Conservation (phyloP, 495 filamentous ascomycete genomes). For the Penicillium coprophilum region DNA sequence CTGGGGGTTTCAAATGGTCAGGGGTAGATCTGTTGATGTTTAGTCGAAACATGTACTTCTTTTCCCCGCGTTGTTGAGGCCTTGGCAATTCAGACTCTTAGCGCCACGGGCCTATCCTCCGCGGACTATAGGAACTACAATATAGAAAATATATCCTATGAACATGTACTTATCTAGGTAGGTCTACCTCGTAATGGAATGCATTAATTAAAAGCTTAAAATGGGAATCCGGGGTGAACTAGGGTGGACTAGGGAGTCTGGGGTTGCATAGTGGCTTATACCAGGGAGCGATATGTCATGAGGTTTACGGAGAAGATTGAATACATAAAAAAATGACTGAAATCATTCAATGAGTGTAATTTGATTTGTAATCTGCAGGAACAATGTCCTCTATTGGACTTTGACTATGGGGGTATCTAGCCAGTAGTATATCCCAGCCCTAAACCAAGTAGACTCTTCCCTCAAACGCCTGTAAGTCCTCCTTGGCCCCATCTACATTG, state of each 20-base stretch:
- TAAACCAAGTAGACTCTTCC: constrained; percentile 10
- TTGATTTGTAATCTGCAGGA: not conserved
- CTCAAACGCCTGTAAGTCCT: constrained; percentile 10
- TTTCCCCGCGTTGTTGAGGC: constrained; percentile 8
- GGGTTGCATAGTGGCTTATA: not conserved
- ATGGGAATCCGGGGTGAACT: not conserved
- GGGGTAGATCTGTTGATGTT: constrained; percentile 1
- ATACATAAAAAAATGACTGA: not conserved
- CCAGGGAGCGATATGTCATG: not conserved
- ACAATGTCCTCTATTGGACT: not conserved
- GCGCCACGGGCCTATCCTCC: constrained; percentile 5
- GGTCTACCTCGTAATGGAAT: not conserved
- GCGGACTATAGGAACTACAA: not conserved
- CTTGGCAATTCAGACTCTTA: constrained; percentile 12
- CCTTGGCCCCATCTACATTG: constrained; percentile 4
- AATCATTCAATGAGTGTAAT: not conserved
- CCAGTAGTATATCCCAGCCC: constrained; percentile 1
- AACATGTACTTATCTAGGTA: not conserved
- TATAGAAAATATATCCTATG: not conserved
- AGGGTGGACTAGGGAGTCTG: not conserved
- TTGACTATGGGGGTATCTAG: not conserved
- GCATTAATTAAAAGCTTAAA: not conserved
- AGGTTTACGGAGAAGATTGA: not conserved
- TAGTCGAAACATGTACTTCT: constrained; percentile 4
- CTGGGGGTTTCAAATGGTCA: not conserved